Conservation (phyloP, 2,329 filamentous ascomycete genomes). For the Periconia sp. region DNA sequence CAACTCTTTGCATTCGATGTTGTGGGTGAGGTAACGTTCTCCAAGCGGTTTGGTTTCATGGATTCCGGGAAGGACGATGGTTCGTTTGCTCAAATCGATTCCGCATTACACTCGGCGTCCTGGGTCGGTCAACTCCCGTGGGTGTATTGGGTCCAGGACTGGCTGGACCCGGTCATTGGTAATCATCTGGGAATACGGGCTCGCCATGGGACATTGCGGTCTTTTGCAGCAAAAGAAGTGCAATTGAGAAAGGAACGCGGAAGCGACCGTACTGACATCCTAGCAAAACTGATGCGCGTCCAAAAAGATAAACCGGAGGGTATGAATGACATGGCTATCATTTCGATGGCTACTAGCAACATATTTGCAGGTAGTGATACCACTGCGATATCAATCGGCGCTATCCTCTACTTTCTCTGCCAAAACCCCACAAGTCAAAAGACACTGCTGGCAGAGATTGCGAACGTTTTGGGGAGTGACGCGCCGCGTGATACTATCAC, state of each 20-base stretch:
- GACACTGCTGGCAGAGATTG: conserved; percentile 14
- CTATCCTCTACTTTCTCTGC: conserved; percentile 24
- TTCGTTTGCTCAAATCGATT: conserved; percentile 19
- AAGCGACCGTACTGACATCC: too few species aligned
- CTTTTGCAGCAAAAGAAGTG: conserved; percentile 20
- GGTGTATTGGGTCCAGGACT: conserved; percentile 35
- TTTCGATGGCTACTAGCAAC: conserved; percentile 36
- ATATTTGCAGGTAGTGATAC: conserved; percentile 49
- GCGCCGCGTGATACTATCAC: too few species aligned
- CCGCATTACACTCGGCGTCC: conserved; percentile 28
- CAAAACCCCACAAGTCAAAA: conserved; percentile 15
- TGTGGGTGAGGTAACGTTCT: conserved; percentile 46
- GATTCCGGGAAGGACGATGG: conserved; percentile 38
- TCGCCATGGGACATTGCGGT: conserved; percentile 34
- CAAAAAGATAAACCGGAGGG: conserved; percentile 37
- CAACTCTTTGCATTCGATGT: conserved; percentile 44
- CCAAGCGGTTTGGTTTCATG: conserved; percentile 41
- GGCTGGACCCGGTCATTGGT: conserved; percentile 36
- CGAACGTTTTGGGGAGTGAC: too few species aligned
- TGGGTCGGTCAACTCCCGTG: conserved; percentile 44
- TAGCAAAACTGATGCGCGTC: conserved; percentile 6
- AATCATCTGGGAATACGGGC: conserved; percentile 36
- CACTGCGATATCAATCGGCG: conserved; percentile 43
- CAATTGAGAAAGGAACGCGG: conserved; percentile 12
- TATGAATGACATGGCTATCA: conserved; percentile 36